Evolutionary conservation across 2,329 filamentous ascomycete genomes (phyloP).

Genomic region (Leptographium lundbergii): DNA sequence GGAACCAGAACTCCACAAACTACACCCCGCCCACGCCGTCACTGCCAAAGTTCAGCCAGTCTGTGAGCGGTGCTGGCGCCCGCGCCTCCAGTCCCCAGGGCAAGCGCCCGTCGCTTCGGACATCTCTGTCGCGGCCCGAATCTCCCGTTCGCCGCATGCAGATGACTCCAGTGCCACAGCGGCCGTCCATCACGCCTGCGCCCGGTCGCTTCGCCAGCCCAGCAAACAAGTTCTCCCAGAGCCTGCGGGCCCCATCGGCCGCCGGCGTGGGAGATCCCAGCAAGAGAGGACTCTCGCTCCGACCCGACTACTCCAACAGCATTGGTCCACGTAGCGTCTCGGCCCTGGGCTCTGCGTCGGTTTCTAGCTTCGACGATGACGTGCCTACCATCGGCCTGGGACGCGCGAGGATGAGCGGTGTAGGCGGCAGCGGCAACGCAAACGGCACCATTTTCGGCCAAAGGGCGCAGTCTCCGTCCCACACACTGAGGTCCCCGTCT

Average conservation of each 20-base stretch:
- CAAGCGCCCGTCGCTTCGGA: conserved; percentile 48
- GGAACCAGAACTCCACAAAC: conserved; percentile 44
- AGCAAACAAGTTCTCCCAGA: conserved; percentile 49
- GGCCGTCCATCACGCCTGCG: conserved; percentile 44
- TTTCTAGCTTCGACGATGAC: conserved; percentile 44
- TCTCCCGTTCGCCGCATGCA: conserved; percentile 65
- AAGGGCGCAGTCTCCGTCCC: conserved; percentile 39
- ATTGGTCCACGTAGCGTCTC: conserved; percentile 46
- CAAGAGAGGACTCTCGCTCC: conserved; percentile 29
- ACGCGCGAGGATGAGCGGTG: conserved; percentile 39
- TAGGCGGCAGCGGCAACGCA: conserved; percentile 19
- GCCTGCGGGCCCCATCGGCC: conserved; percentile 29
- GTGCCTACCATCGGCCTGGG: conserved; percentile 37
- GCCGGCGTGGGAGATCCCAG: conserved; percentile 48
- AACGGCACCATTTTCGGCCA: conserved; percentile 25
- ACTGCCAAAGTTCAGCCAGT: conserved; percentile 75
- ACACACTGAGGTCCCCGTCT: conserved; percentile 31
- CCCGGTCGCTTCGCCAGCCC: conserved; percentile 51
- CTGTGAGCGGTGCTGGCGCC: conserved; percentile 49
- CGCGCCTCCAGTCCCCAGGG: conserved; percentile 59
- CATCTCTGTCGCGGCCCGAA: conserved; percentile 76
- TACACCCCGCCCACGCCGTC: conserved; percentile 53
- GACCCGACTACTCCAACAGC: conserved; percentile 36
- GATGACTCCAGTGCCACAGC: conserved; percentile 44
- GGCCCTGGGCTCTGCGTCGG: conserved; percentile 36